Evolutionary conservation across 306 rosid species (phyloP), one percentile per base, ranked within the genome.

Genomic region (Fragaria nilgerrensis): DNA sequence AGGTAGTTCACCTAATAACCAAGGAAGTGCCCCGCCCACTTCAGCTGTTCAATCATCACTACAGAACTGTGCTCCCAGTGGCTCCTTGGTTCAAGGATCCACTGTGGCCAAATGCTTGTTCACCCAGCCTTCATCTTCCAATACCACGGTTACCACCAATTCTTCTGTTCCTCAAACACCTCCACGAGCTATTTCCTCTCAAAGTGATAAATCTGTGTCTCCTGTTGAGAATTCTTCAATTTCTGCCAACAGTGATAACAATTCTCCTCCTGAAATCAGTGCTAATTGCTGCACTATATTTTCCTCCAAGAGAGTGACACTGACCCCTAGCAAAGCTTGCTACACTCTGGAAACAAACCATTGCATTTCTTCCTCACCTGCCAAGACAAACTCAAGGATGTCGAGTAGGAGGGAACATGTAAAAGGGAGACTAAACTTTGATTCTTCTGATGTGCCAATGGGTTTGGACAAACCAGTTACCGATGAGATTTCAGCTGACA

Each of bases 341-440:
- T 76, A 75, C 56, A 82, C 80, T 12, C 80, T 90, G 69, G 94
- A 91, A 86, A 87, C 88, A 3, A 89, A 87, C 78, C 91, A 81
- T 16, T 87, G 92, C 81, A 87, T 85, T 78, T 87, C 93, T 80
- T 80, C 88, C 29, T 85, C 91, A 11, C 96, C 97, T 13, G 76
- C 81, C 67, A 86, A 85, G 81, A 34, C 78, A 12, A 76, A 81
- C 68, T 55, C 75, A 1, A 89, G 87, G 78, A 86, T 85, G 80
- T 52, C 45, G 32, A 79, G 67, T 34, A 93, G 76, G 86, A 88
- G 97, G 70, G 94, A 90, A 17, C 92, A 88, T 73, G 87, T 87
- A 50, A 88, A 90, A 82, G 91, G 96, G 75, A 88, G 92, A 82
- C 78, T 94, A 78, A 93, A 91, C 76, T 93, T 91, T 50, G 93